These are phyloP conservation scores for Emmonsiellopsis sp. DNA, from an alignment of 2,329 filamentous ascomycete species.

Conservation along the genomic window DNA sequence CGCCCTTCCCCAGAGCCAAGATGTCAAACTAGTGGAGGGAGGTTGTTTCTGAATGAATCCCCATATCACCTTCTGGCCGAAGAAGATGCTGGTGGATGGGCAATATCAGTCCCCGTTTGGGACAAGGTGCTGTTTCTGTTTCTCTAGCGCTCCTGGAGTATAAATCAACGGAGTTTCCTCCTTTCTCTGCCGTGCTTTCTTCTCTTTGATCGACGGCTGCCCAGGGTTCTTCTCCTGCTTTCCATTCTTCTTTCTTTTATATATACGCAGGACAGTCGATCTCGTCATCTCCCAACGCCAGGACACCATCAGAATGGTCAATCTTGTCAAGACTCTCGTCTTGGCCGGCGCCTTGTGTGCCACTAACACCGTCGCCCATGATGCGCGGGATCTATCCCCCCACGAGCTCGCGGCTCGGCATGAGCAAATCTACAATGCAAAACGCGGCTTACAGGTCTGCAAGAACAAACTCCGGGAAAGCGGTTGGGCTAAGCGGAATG, in stretches of 20 bases:
- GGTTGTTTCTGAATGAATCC: no score
- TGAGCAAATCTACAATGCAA: slow-evolving; percentile 28
- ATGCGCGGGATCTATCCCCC: neutral
- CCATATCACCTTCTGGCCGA: no score
- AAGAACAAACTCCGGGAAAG: slow-evolving; percentile 34
- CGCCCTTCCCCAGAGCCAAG: no score
- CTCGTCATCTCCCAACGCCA: neutral
- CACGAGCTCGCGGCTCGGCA: neutral
- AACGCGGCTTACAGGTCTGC: slow-evolving; percentile 35
- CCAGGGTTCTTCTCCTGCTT: neutral
- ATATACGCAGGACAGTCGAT: neutral
- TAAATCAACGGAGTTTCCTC: neutral
- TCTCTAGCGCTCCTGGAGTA: neutral
- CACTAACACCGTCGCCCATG: neutral
- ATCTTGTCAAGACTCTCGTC: neutral
- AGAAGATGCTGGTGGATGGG: no score
- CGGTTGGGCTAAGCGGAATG: slow-evolving; percentile 31
- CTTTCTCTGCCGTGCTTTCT: neutral
- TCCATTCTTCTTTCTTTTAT: neutral
- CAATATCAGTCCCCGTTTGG: no score
- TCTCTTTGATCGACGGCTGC: neutral
- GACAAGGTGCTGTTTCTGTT: no score
- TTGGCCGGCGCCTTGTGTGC: neutral
- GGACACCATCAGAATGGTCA: slow-evolving; percentile 1
- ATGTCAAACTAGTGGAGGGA: no score